These are phyloP conservation scores for Amanita inopinata DNA, from an alignment of 768 basidiomycete species.

Conservation along the genomic window DNA sequence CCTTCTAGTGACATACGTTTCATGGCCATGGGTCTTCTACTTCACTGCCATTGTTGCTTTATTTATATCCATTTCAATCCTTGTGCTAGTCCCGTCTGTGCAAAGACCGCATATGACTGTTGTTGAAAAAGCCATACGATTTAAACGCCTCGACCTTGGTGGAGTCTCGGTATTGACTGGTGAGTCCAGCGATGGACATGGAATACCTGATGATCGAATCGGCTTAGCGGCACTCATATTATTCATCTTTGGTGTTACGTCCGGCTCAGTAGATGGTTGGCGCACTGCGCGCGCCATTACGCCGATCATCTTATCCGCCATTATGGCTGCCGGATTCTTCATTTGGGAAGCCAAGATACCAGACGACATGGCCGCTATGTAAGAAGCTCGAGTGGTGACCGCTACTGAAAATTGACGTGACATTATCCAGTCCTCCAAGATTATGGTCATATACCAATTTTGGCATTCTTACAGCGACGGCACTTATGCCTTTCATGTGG, in stretches of 20 bases:
- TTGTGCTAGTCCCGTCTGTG: constrained; percentile 25
- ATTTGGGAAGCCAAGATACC: constrained; percentile 37
- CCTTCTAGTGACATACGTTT: constrained; percentile 27
- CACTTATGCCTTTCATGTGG: constrained; percentile 32
- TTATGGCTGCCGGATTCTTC: constrained; percentile 35
- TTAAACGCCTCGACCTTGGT: constrained; percentile 25
- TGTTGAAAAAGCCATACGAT: constrained; percentile 10
- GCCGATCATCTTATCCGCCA: constrained; percentile 35
- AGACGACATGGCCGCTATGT: constrained; percentile 32
- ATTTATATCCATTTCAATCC: constrained; percentile 20
- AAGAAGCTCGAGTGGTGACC: constrained; percentile 10
- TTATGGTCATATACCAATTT: constrained; percentile 35
- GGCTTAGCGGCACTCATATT: constrained; percentile 17
- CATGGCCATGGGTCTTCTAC: constrained; percentile 46
- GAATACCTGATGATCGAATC: neutral
- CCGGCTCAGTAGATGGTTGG: constrained; percentile 44
- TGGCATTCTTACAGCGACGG: constrained; percentile 25
- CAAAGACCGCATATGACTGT: neutral
- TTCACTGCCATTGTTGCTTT: constrained; percentile 30
- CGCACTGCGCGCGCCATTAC: constrained; percentile 30
- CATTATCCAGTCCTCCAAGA: constrained; percentile 25
- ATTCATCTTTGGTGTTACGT: constrained; percentile 34
- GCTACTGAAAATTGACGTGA: neutral
- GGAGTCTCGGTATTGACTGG: constrained; percentile 30
- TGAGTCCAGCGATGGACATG: constrained; percentile 10